Evolutionary conservation across 371 early-diverging fungal genomes (phyloP).

Genomic region (Thermomucor indicae-seudaticae): DNA sequence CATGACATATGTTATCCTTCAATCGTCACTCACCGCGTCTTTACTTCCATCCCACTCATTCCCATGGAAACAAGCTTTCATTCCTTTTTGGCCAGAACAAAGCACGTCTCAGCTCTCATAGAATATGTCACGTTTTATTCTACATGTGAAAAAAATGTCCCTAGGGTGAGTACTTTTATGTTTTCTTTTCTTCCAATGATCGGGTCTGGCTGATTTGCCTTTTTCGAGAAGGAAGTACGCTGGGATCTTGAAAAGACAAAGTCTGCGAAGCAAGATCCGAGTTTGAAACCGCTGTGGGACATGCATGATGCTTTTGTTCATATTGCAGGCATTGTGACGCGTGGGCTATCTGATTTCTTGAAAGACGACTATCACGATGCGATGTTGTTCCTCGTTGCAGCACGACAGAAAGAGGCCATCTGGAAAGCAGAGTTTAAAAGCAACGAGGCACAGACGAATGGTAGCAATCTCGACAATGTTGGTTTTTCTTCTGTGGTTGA

Average conservation of each 20-base stretch:
- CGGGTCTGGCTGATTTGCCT: not conserved
- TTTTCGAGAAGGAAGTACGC: not conserved
- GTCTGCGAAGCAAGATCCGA: slow-evolving; percentile 4
- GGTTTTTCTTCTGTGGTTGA: slow-evolving; percentile 14
- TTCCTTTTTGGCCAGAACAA: too few relatives aligned
- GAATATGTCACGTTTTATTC: too few relatives aligned
- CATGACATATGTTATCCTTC: too few relatives aligned
- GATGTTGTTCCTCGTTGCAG: slow-evolving; percentile 16
- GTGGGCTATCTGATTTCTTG: slow-evolving; percentile 15
- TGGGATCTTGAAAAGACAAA: too few relatives aligned
- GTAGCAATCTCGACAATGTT: slow-evolving; percentile 10
- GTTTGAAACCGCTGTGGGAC: slow-evolving; percentile 11
- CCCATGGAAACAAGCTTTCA: too few relatives aligned
- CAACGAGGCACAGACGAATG: slow-evolving; percentile 21
- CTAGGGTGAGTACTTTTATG: too few relatives aligned
- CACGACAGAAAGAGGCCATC: slow-evolving; percentile 20
- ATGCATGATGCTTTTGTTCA: slow-evolving; percentile 19
- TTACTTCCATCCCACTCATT: too few relatives aligned
- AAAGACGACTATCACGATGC: slow-evolving; percentile 13
- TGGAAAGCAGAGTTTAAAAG: slow-evolving; percentile 33
- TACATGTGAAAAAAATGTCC: too few relatives aligned
- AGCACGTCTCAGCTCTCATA: too few relatives aligned
- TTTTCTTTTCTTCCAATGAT: too few relatives aligned
- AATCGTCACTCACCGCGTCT: too few relatives aligned
- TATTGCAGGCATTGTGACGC: slow-evolving; percentile 10